Evolutionary conservation across 2,329 filamentous ascomycete species (phyloP).

Genomic region (Xylariaceae sp.): DNA sequence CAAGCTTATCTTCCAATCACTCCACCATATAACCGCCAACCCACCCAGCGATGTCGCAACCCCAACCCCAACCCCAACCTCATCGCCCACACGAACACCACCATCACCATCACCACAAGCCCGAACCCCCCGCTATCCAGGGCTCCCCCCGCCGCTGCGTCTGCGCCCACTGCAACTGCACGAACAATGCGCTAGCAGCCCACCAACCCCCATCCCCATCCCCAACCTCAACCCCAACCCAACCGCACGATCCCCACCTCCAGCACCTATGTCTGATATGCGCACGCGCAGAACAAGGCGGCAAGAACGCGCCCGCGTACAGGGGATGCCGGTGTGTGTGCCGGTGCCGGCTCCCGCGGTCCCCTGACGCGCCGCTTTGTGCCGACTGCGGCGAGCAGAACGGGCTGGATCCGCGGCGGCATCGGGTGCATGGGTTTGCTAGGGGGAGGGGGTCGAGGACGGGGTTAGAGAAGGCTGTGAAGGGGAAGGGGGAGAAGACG

Average conservation of each 20-base stretch:
- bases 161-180: constrained; percentile 16
- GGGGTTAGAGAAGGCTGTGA: too few relatives aligned
- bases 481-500: too few relatives aligned
- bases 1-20: too few relatives aligned
- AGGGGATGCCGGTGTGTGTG: constrained; percentile 18
- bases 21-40: too few relatives aligned
- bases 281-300: constrained; percentile 13
- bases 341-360: constrained; percentile 15
- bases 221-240: too few relatives aligned
- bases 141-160: constrained; percentile 4
- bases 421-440: constrained; percentile 8
- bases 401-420: constrained; percentile 5
- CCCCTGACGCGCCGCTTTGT: constrained; percentile 5
- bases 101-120: too few relatives aligned
- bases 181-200: constrained; percentile 4
- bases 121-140: too few relatives aligned
- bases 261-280: constrained; percentile 21
- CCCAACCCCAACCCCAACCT: too few relatives aligned
- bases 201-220: background rate
- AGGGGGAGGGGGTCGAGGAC: background rate
- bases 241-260: background rate
- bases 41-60: too few relatives aligned
- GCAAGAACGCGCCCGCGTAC: constrained; percentile 17
- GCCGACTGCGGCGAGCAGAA: constrained; percentile 15
- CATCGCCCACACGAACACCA: too few relatives aligned